Evolutionary conservation across 2,329 filamentous ascomycete species (phyloP).

Genomic region (Beauveria scarabaeidicola): DNA sequence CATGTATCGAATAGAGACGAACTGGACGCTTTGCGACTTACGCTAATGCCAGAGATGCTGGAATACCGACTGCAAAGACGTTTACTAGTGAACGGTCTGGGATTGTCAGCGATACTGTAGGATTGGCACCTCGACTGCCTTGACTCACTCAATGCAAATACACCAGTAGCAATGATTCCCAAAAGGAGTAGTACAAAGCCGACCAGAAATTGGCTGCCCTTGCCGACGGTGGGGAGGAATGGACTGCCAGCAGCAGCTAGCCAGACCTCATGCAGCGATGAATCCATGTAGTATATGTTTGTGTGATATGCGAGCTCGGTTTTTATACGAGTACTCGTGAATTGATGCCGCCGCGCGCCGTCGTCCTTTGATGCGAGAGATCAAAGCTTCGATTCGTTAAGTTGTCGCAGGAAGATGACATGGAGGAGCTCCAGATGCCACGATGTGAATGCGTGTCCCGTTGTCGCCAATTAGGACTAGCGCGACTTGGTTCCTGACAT

Average conservation of each 20-base stretch:
- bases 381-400: conserved; percentile 1
- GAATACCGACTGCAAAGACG: conserved; percentile 69
- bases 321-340: background rate
- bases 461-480: conserved; percentile 24
- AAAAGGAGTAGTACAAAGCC: conserved; percentile 67
- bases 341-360: background rate
- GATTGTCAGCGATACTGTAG: conserved; percentile 8
- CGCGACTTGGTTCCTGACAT: conserved; percentile 10
- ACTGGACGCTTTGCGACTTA: conserved; percentile 39
- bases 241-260: conserved; percentile 82
- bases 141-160: conserved; percentile 76
- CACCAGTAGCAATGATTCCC: conserved; percentile 63
- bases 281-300: conserved; percentile 52
- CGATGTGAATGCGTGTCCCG: conserved; percentile 28
- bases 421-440: conserved; percentile 20
- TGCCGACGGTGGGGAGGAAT: conserved; percentile 71
- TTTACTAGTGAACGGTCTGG: conserved; percentile 74
- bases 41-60: conserved; percentile 84
- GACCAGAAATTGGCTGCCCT: conserved; percentile 75
- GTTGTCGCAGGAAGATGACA: conserved; percentile 3
- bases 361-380: background rate
- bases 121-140: background rate
- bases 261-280: conserved; percentile 83
- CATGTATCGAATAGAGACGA: background rate
- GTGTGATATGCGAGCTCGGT: background rate